Conservation (phyloP, 495 filamentous ascomycete genomes). For the Terfezia boudieri region DNA sequence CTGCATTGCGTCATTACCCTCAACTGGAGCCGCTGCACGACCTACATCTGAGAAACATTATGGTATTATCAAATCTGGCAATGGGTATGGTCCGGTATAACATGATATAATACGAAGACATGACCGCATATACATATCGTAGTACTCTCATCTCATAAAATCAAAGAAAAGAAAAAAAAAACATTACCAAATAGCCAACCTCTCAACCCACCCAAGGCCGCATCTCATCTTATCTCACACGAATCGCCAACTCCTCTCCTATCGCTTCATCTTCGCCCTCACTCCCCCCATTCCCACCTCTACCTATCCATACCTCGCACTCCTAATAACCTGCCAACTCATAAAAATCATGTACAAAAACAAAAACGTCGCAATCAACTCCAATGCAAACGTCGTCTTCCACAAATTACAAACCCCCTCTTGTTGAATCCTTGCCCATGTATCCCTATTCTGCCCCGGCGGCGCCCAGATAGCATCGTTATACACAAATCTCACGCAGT, state of each 20-base stretch:
- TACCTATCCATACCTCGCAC: constrained; percentile 10
- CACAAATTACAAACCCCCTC: constrained; percentile 57
- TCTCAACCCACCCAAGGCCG: too few relatives aligned
- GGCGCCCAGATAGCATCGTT: constrained; percentile 30
- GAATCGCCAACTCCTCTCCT: background rate
- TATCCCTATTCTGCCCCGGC: constrained; percentile 33
- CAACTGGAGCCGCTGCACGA: too few relatives aligned
- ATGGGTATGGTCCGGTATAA: too few relatives aligned
- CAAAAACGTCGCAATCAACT: constrained; percentile 33
- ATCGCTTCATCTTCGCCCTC: background rate
- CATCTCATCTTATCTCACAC: background rate
- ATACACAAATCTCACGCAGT: constrained; percentile 54
- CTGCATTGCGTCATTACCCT: too few relatives aligned
- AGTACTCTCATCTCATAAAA: too few relatives aligned
- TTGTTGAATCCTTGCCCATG: constrained; percentile 75
- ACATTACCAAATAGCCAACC: too few relatives aligned
- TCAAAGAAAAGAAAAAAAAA: too few relatives aligned
- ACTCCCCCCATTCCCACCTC: background rate
- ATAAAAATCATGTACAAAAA: constrained; percentile 90
- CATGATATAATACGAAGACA: too few relatives aligned
- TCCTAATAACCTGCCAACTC: constrained; percentile 48
- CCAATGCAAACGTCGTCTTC: constrained; percentile 37
- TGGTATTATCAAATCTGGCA: too few relatives aligned
- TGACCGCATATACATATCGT: too few relatives aligned
- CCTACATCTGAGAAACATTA: too few relatives aligned